Base-by-base conservation (phyloP, 495 filamentous ascomycete species). In the Penicillium subrubescens region DNA sequence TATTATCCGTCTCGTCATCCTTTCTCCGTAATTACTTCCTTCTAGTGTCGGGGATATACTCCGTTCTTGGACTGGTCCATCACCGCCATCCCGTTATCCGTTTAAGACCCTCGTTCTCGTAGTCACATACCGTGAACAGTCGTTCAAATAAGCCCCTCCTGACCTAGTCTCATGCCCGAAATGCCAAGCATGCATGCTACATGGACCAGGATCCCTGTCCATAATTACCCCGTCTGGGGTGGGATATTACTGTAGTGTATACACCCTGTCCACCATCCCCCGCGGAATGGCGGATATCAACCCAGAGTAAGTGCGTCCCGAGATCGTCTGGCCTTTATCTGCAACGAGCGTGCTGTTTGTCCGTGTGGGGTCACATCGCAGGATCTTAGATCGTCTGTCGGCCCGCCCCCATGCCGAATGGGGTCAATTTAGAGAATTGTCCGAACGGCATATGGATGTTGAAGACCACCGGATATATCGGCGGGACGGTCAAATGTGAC, bases 301-400 rank as follows among this genome's bases (percentile, higher is more conserved):
- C 37, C 60, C 31, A 34, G 33, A 33, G 65, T 33, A 67, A 64
- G 61, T 59, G 53, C 52, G 43, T 44, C 57, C 60, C 63, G 54
- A 66, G 58, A 25, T 29, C n/a, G n/a, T 68, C 56, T 66, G 64
- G 58, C 53, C 71, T 3, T 10, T 4, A 7, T n/a, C 21, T 4
- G 8, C 21, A 23, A 48, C 21, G 31, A 11, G 50, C 59, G 43
- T 33, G 27, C 53, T 21, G 8, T 17, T 21, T 25, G 43, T 35
- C 60, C 62, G 19, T 48, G 62, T 61, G 59, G 63, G 63, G 67
- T 69, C 60, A 25, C 50, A 66, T 66, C 29, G 63, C 63, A 61
- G 63, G 50, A 55, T 61, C 54, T 37, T 59, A 58, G 58, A 61
- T 57, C 57, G 21, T 46, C 21, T 37, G 53, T 34, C 35, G 37